These are phyloP conservation scores for Lipomyces spencermartinsiae DNA, from an alignment of 805 yeast genomes.

Conservation along the genomic window DNA sequence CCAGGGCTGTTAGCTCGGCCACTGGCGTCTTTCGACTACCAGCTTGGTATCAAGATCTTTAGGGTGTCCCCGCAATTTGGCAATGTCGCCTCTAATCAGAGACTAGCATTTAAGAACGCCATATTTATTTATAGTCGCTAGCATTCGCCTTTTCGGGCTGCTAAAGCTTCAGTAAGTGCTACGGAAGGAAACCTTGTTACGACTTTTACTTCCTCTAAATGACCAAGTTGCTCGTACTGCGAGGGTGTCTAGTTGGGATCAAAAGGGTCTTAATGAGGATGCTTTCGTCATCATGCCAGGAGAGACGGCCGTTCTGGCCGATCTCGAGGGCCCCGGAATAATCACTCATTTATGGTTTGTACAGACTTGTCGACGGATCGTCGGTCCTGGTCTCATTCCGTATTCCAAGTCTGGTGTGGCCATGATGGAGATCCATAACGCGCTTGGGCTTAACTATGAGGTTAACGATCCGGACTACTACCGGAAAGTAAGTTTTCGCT, in stretches of 20 bases:
- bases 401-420: slow-evolving; percentile 5
- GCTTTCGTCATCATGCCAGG: neutral
- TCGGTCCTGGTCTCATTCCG: neutral
- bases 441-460: slow-evolving; percentile 3
- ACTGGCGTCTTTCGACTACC: slow-evolving; percentile 11
- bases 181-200: slow-evolving; percentile 51
- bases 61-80: slow-evolving; percentile 26
- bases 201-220: slow-evolving; percentile 55
- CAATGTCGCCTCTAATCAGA: slow-evolving; percentile 11
- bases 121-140: neutral
- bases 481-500: neutral
- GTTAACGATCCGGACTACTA: neutral
- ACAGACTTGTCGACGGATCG: neutral
- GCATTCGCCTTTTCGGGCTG: too few relatives aligned
- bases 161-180: too few relatives aligned
- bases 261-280: too few relatives aligned
- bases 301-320: neutral
- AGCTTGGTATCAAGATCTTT: slow-evolving; percentile 19
- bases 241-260: too few relatives aligned
- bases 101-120: neutral
- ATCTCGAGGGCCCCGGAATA: neutral
- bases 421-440: slow-evolving; percentile 4
- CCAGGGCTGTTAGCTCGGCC: slow-evolving; percentile 15
- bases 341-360: neutral
- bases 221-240: too few relatives aligned